Conservation (phyloP, 495 filamentous ascomycete genomes). For the Astrothelium subdiscretum region DNA sequence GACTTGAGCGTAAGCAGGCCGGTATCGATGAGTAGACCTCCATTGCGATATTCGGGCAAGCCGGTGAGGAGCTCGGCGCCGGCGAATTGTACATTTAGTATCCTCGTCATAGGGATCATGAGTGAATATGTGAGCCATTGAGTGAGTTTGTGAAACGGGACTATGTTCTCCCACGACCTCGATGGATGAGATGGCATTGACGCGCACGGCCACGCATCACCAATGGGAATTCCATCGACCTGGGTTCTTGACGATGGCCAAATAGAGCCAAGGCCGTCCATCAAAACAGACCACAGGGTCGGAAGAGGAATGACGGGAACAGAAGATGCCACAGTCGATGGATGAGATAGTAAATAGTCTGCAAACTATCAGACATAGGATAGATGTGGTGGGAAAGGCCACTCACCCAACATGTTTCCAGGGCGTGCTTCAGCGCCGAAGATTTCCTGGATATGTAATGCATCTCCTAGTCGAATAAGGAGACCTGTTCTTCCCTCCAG, state of each 20-base stretch:
- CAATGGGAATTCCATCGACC: slow-evolving; percentile 78
- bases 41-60: slow-evolving; percentile 79
- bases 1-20: slow-evolving; percentile 68
- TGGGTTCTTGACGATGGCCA: slow-evolving; percentile 85
- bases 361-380: slow-evolving; percentile 11
- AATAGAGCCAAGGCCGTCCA: slow-evolving; percentile 74
- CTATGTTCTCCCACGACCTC: slow-evolving; percentile 81
- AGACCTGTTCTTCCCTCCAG: slow-evolving; percentile 78
- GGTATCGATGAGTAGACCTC: slow-evolving; percentile 71
- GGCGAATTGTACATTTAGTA: slow-evolving; percentile 65
- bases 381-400: not conserved
- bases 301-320: slow-evolving; percentile 83
- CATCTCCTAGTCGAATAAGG: slow-evolving; percentile 61
- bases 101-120: slow-evolving; percentile 72
- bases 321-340: slow-evolving; percentile 74
- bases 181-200: slow-evolving; percentile 68
- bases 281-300: slow-evolving; percentile 79
- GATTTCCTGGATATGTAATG: slow-evolving; percentile 68
- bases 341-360: slow-evolving; percentile 92
- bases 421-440: slow-evolving; percentile 80
- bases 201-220: slow-evolving; percentile 89
- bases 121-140: slow-evolving; percentile 86
- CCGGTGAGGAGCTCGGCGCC: slow-evolving; percentile 71
- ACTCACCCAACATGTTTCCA: slow-evolving; percentile 87
- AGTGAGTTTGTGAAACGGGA: slow-evolving; percentile 87